Conservation (phyloP, 352 stramenopile species). For the Globisporangium spiculum region DNA sequence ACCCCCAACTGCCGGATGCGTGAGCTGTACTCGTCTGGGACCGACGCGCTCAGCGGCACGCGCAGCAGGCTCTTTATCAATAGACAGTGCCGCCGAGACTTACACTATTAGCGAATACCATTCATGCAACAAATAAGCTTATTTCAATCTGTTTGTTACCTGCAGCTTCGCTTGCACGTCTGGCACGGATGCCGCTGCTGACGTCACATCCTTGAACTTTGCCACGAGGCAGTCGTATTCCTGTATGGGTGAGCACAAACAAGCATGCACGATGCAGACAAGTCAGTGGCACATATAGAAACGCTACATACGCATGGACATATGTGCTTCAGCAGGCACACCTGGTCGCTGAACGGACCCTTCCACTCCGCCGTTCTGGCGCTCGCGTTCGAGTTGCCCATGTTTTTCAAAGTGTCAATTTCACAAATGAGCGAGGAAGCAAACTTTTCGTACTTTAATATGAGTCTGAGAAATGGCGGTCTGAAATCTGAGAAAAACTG, state of each 20-base stretch:
- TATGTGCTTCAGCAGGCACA: slow-evolving; percentile 10
- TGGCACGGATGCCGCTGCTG: slow-evolving; percentile 17
- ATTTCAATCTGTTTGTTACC: slow-evolving; percentile 20
- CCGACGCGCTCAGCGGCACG: slow-evolving; percentile 26
- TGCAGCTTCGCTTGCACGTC: slow-evolving; percentile 37
- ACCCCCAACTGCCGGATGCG: slow-evolving; percentile 29
- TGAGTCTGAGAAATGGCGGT: background rate
- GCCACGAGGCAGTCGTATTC: slow-evolving; percentile 61
- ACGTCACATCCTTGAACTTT: slow-evolving; percentile 43
- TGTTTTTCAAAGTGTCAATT: slow-evolving; percentile 16
- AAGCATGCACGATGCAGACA: too few species aligned
- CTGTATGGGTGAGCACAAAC: slow-evolving; percentile 19
- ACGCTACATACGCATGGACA: background rate
- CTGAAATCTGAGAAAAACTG: background rate
- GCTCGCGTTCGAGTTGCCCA: slow-evolving; percentile 36
- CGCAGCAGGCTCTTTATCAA: slow-evolving; percentile 41
- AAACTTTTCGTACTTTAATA: background rate
- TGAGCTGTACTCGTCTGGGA: slow-evolving; percentile 27
- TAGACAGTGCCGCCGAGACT: too few species aligned
- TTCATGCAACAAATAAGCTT: too few species aligned
- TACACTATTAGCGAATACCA: too few species aligned
- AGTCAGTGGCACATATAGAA: background rate
- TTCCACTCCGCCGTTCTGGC: slow-evolving; percentile 46
- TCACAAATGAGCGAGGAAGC: background rate
- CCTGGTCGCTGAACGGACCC: slow-evolving; percentile 78